These are phyloP conservation scores for Pseudoturritis turrita DNA, from an alignment of 345 rosid genomes.

Conservation along the genomic window DNA sequence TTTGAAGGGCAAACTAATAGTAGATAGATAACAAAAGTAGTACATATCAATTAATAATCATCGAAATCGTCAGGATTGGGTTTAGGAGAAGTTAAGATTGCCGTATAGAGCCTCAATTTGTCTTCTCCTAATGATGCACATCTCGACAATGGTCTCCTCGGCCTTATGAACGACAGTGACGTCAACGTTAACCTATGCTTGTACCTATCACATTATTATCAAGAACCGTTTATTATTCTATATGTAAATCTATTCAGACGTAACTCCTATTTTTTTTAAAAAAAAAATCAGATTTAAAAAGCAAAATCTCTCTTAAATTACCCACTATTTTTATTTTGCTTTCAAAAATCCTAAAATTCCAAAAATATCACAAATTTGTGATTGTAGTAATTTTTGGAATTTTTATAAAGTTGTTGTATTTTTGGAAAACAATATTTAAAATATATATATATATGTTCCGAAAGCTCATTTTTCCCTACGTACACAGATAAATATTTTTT, in stretches of 20 bases:
- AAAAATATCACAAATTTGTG: too few relatives aligned
- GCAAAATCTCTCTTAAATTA: too few relatives aligned
- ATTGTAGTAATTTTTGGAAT: background rate
- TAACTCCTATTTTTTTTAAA: too few relatives aligned
- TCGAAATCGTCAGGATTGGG: conserved; percentile 94
- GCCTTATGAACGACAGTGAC: conserved; percentile 82
- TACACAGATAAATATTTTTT: too few relatives aligned
- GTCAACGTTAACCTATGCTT: conserved; percentile 78
- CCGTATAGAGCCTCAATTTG: conserved; percentile 80
- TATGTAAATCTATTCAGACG: background rate
- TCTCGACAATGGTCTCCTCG: conserved; percentile 80
- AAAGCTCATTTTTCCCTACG: too few relatives aligned
- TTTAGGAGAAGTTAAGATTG: conserved; percentile 90
- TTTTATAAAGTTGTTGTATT: background rate
- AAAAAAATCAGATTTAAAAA: too few relatives aligned
- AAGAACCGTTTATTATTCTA: background rate
- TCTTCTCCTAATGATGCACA: conserved; percentile 90
- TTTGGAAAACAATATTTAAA: background rate
- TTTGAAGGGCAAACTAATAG: background rate
- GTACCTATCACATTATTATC: conserved; percentile 31
- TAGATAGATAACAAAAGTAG: conserved; percentile 9
- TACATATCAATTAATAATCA: conserved; percentile 35
- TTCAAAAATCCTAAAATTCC: too few relatives aligned
- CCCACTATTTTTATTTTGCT: too few relatives aligned
- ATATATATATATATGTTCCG: too few relatives aligned